phyloP scores from a whole-genome alignment of 1,139 yeast species.

The Spencermartinsiella ligniputridi region DNA sequence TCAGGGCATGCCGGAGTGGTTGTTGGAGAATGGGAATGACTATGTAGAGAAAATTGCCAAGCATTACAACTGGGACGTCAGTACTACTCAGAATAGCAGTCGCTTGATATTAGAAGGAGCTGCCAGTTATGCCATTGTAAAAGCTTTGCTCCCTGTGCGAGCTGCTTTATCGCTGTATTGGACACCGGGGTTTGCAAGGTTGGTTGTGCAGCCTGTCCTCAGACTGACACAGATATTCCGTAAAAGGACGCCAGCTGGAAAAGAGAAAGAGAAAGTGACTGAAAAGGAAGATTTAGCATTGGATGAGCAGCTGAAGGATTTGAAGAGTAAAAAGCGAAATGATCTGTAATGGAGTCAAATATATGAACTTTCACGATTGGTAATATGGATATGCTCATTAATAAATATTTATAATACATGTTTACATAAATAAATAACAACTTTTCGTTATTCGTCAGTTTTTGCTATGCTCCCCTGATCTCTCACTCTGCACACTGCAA shows the following conservation, averaged over 20 bases:
- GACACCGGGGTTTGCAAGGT: constrained; percentile 67
- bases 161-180: constrained; percentile 51
- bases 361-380: too few relatives aligned
- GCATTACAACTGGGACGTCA: constrained; percentile 32
- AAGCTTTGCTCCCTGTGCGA: constrained; percentile 55
- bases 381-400: too few relatives aligned
- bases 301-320: background rate
- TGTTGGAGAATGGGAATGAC: constrained; percentile 56
- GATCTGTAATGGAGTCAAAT: too few relatives aligned
- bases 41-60: constrained; percentile 49
- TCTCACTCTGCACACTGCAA: background rate
- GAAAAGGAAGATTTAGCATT: background rate
- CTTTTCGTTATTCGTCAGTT: too few relatives aligned
- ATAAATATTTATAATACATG: too few relatives aligned
- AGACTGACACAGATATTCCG: background rate
- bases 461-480: too few relatives aligned
- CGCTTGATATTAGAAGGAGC: constrained; percentile 76
- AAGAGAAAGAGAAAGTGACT: background rate
- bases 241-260: background rate
- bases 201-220: constrained; percentile 47
- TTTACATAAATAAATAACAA: too few relatives aligned
- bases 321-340: background rate
- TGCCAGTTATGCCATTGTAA: constrained; percentile 76
- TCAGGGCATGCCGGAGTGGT: constrained; percentile 59
- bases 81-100: constrained; percentile 49